These are phyloP conservation scores for Coleophoma crateriformis DNA, from an alignment of 2,329 filamentous ascomycete species.

Conservation along the genomic window DNA sequence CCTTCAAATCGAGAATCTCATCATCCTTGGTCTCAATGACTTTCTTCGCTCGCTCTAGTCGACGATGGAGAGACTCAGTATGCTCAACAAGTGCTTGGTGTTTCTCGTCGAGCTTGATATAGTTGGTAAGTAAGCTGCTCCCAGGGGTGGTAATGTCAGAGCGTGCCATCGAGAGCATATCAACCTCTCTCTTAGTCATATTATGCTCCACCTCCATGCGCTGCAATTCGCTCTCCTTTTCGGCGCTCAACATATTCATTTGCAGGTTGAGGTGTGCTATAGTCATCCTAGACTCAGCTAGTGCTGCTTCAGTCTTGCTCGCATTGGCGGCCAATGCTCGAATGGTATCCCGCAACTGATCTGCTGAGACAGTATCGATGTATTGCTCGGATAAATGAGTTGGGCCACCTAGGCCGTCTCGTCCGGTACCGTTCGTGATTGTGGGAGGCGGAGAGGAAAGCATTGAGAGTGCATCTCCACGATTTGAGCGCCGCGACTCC, in stretches of 20 bases:
- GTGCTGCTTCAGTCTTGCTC: conserved; percentile 37
- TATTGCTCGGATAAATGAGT: conserved; percentile 38
- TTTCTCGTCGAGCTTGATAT: conserved; percentile 55
- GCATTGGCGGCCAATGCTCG: conserved; percentile 50
- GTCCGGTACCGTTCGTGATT: conserved; percentile 14
- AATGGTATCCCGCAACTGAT: conserved; percentile 53
- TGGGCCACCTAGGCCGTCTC: conserved; percentile 4
- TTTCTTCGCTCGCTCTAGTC: conserved; percentile 69
- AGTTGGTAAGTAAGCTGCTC: conserved; percentile 37
- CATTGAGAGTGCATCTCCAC: not conserved
- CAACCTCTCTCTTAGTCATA: conserved; percentile 83
- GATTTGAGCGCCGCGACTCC: conserved; percentile 4
- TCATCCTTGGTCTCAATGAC: conserved; percentile 74
- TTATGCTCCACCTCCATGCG: conserved; percentile 87
- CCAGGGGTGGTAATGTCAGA: not conserved
- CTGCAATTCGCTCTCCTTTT: conserved; percentile 79
- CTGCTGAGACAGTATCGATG: conserved; percentile 45
- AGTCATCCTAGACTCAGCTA: conserved; percentile 72
- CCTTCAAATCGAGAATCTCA: conserved; percentile 61
- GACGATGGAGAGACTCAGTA: conserved; percentile 56
- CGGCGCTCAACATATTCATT: conserved; percentile 76
- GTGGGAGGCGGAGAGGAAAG: conserved; percentile 25
- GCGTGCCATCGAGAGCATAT: conserved; percentile 49
- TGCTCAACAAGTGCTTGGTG: conserved; percentile 63
- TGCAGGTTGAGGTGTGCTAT: conserved; percentile 88